A percentile compares a stretch with the other conserved stretches of the same genome.
Conservation (phyloP, 2,329 filamentous ascomycete species). For the Arthroderma uncinatum region DNA sequence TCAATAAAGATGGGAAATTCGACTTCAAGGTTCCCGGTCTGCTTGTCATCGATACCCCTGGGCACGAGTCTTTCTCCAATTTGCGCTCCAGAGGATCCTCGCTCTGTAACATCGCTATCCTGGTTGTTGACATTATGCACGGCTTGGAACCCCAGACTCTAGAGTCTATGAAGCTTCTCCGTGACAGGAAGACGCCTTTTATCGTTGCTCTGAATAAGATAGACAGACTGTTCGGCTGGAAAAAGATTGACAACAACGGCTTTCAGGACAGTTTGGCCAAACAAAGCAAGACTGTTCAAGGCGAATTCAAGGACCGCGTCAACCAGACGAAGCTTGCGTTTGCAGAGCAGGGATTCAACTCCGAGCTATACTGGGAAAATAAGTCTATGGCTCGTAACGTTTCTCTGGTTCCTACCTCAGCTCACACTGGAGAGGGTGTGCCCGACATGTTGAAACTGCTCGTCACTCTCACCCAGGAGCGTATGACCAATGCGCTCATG, state of each 20-base stretch:
- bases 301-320: conserved; percentile 84
- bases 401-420: conserved; percentile 93
- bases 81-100: conserved; percentile 92
- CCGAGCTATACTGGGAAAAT: conserved; percentile 94
- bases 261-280: conserved; percentile 84
- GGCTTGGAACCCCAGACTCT: conserved; percentile 93
- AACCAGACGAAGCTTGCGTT: conserved; percentile 89
- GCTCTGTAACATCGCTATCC: conserved; percentile 96
- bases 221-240: conserved; percentile 98
- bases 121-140: conserved; percentile 99
- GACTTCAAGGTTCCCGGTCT: conserved; percentile 97
- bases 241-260: conserved; percentile 96
- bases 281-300: conserved; percentile 86
- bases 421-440: conserved; percentile 97
- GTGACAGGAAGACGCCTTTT: conserved; percentile 92
- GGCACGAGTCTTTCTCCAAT: conserved; percentile 99
- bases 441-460: conserved; percentile 98
- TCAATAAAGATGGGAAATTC: conserved; percentile 81
- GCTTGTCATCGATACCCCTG: conserved; percentile 92
- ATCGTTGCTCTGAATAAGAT: conserved; percentile 99
- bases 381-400: conserved; percentile 92
- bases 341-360: conserved; percentile 93
- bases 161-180: conserved; percentile 88
- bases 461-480: conserved; percentile 81
- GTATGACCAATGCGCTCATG: conserved; percentile 96